Conservation (phyloP, 2,329 filamentous ascomycete species). For the Cordyceps cicadae region DNA sequence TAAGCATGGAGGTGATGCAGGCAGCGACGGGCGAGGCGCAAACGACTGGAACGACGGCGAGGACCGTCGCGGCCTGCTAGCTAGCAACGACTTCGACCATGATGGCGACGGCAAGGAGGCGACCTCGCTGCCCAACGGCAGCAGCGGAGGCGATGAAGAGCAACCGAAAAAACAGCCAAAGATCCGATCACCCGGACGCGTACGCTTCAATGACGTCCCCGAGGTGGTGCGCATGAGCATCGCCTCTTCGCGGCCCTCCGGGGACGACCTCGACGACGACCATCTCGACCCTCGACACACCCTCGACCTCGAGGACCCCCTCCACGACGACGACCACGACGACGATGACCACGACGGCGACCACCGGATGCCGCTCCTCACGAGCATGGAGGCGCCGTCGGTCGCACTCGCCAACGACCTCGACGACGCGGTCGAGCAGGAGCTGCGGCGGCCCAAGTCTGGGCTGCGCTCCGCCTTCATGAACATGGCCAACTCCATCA, state of each 20-base stretch:
- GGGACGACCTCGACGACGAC: neutral
- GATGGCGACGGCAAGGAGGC: neutral
- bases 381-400: slow-evolving; percentile 74
- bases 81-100: slow-evolving; percentile 16
- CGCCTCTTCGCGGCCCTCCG: slow-evolving; percentile 11
- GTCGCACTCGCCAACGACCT: slow-evolving; percentile 55
- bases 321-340: neutral
- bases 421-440: slow-evolving; percentile 43
- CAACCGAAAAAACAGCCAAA: neutral
- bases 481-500: slow-evolving; percentile 99
- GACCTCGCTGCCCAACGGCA: neutral
- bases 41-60: slow-evolving; percentile 15
- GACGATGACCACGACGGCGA: slow-evolving; percentile 11
- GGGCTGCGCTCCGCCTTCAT: slow-evolving; percentile 85
- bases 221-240: slow-evolving; percentile 30
- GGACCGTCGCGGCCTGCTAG: slow-evolving; percentile 18
- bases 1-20: slow-evolving; percentile 6
- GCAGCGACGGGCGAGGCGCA: neutral
- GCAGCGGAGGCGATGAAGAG: neutral
- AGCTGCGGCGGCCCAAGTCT: slow-evolving; percentile 66
- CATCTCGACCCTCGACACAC: neutral
- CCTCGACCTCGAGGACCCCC: slow-evolving; percentile 32
- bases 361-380: slow-evolving; percentile 67
- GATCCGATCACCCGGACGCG: slow-evolving; percentile 52
- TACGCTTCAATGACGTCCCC: slow-evolving; percentile 60